phyloP scores from a whole-genome alignment of 1,284 basidiomycete genomes.

The Amylostereum chailletii region DNA sequence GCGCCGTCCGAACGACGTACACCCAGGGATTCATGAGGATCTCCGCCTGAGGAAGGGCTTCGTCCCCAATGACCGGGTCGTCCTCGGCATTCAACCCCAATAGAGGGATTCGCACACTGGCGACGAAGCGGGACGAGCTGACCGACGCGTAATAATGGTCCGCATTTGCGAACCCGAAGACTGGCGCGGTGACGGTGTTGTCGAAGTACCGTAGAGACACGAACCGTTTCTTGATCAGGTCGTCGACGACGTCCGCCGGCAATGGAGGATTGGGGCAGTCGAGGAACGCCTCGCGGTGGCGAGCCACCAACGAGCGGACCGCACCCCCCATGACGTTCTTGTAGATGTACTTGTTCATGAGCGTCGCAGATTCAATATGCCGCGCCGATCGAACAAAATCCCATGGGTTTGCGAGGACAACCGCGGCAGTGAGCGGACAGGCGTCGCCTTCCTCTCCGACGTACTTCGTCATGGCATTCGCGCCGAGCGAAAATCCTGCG shows the following conservation, averaged over 20 bases:
- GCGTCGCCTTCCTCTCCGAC: constrained; percentile 18
- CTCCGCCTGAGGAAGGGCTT: constrained; percentile 11
- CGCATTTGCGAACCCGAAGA: constrained; percentile 16
- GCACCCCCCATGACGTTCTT: constrained; percentile 17
- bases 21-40: constrained; percentile 14
- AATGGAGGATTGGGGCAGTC: not conserved
- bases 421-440: constrained; percentile 17
- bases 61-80: constrained; percentile 17
- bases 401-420: constrained; percentile 19
- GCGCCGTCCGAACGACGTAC: constrained; percentile 16
- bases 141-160: constrained; percentile 18
- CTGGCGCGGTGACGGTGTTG: constrained; percentile 11
- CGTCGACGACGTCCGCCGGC: constrained; percentile 7
- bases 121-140: constrained; percentile 14
- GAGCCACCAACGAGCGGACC: constrained; percentile 14
- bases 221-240: constrained; percentile 9
- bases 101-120: constrained; percentile 14
- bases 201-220: constrained; percentile 16
- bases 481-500: constrained; percentile 20
- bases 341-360: constrained; percentile 14
- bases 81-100: constrained; percentile 19
- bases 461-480: constrained; percentile 20
- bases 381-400: constrained; percentile 16
- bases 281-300: constrained; percentile 13
- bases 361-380: constrained; percentile 8